Base-by-base conservation (phyloP, 331 rosid genomes). In the Acacia pycnantha region DNA sequence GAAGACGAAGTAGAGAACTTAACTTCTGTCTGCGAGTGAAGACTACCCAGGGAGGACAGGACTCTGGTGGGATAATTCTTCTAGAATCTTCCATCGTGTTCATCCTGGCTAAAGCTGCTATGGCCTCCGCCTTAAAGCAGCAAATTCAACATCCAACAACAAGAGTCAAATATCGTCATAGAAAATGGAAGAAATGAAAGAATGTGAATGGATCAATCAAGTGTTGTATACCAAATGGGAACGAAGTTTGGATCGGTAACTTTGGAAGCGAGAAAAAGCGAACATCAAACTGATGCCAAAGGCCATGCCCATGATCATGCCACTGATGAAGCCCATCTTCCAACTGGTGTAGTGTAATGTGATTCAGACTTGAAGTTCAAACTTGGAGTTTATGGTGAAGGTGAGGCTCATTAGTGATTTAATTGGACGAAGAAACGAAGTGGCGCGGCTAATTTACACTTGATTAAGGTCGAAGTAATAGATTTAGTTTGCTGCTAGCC, bases 11-110 rank as follows among this genome's bases (percentile, higher is more conserved):
- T n/a, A 59, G 70, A 85, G 26, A 59, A 77, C 88, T 51, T 81
- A 91, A 88, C 93, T 89, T 91, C 81, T 91, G 95, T 70, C 87
- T 88, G 85, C 84, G 80, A 13, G 93, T 70, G 72, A 89, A 91
- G 26, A 86, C 89, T 19, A 89, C 89, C 95, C 95, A 91, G n/a
- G 90, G 53, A 44, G 95, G 95, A 82, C 82, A 89, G 44, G 67
- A 84, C 74, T 88, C 85, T 26, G 80, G 48, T 3, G 91, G 85
- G 21, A 91, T 86, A 54, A 91, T 70, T 43, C 79, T 89, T 73
- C 85, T 89, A 3, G 89, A 91, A 76, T 91, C 95, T 76, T 87
- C 77, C 75, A 87, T 85, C 8, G 89, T 91, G 11, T 88, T 91
- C 91, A 89, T 81, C 69, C 88, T 89, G 8, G 95, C 93, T 59